Base-by-base conservation (phyloP, 2,329 filamentous ascomycete species). In the Phialophora verrucosa region DNA sequence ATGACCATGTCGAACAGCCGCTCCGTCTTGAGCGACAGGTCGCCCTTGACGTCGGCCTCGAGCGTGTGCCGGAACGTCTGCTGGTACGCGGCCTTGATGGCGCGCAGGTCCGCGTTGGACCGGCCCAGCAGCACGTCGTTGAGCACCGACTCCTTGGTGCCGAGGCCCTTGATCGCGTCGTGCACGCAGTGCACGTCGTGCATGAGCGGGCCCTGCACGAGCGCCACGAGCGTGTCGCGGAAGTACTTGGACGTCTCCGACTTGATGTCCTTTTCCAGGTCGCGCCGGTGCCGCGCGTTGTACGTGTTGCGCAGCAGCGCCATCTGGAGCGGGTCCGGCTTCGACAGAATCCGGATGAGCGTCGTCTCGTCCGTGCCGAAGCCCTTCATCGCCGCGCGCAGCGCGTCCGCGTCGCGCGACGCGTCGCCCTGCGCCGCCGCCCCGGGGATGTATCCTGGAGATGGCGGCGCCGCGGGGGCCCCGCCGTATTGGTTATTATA, bases 311-410 rank as follows among this genome's bases (percentile, higher is more conserved):
- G 87, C 59, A 96, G 83, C 8, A 86, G 82, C 56, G 89, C 86
- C 69, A 95, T 85, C 76, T 96, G 91, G 4, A 93, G 81, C 0
- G 93, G 90, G 70, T 96, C 91, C 69, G 93, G 89, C 71, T 84
- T 86, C 2, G 90, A 81, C 8, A 98, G 81, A 2, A 89, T 81
- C 1, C 83, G 81, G 69, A 96, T 93, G 17, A 98, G 81, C 0
- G 85, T 78, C 73, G 88, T 90, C 77, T 97, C 93, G 74, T 98
- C 88, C 0, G 93, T 97, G 38, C 93, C 94, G 69, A 97, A 91
- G 0, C 93, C 93, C 78, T 96, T 97, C 92, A 97, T 97, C 1
- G 94, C 92, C 72, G 85, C 85, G 61, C 92, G 87, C 25, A 96
- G 82, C 3, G 83, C 86, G 64, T 92, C 86, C 0, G 92, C 90